Evolutionary conservation across 305 asterid species (phyloP).

Genomic region (Plantago rigida): DNA sequence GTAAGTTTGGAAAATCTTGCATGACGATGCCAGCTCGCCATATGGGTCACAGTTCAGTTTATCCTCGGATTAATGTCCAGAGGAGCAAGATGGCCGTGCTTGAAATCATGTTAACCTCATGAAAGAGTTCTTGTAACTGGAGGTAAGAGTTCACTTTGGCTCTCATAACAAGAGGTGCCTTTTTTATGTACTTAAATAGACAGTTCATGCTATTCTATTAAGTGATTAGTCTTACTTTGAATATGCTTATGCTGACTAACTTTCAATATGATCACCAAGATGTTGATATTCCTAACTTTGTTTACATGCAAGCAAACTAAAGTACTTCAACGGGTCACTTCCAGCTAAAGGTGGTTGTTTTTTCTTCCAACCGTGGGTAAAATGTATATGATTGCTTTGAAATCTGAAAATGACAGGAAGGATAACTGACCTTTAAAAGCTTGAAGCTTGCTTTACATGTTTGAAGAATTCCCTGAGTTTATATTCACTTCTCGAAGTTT

Average conservation of each 20-base stretch:
- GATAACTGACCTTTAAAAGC: background rate
- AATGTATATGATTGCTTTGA: no score
- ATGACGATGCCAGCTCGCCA: background rate
- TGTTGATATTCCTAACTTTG: background rate
- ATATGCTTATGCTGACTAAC: background rate
- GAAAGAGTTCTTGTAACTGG: conserved; percentile 6
- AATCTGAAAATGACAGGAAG: background rate
- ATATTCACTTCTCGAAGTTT: background rate
- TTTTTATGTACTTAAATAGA: background rate
- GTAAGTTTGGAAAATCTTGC: conserved; percentile 5
- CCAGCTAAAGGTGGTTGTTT: background rate
- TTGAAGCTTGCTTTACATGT: background rate
- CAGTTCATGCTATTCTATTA: background rate
- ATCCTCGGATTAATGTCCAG: background rate
- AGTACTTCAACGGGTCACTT: background rate
- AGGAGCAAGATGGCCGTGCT: conserved; percentile 19
- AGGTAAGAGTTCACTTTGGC: conserved; percentile 21
- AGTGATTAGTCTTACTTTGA: background rate
- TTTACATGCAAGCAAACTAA: background rate
- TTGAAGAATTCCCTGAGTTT: background rate
- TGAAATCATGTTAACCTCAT: conserved; percentile 6
- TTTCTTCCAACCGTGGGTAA: background rate
- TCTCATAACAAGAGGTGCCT: conserved; percentile 4
- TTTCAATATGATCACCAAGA: background rate
- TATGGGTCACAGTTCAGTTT: background rate